Evolutionary conservation across 352 stramenopile genomes (phyloP).

Genomic region (Phytophthora brassicae): DNA sequence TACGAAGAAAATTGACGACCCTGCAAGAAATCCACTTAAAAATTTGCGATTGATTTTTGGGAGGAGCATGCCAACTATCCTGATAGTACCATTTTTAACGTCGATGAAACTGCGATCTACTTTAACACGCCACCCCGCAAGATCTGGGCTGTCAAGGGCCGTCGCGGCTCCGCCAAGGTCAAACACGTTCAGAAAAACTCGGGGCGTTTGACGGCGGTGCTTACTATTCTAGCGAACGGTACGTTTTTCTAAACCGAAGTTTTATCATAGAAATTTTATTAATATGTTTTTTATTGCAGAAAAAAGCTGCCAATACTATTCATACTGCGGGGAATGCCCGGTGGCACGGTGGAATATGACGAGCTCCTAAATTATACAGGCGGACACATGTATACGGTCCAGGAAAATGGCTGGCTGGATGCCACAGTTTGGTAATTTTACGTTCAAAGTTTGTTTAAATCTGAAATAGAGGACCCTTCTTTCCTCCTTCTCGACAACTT

Average conservation of each 20-base stretch:
- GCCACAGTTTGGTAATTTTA: neutral
- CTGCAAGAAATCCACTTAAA: constrained; percentile 1
- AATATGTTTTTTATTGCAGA: neutral
- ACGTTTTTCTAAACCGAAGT: neutral
- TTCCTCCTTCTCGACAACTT: constrained; percentile 27
- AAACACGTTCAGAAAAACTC: constrained; percentile 1
- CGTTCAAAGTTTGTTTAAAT: neutral
- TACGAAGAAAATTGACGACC: neutral
- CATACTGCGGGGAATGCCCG: constrained; percentile 5
- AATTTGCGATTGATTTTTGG: constrained; percentile 5
- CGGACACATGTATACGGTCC: constrained; percentile 3
- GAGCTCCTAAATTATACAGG: neutral
- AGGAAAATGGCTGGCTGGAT: constrained; percentile 6
- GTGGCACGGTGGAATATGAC: neutral
- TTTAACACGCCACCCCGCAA: neutral
- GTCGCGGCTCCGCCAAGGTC: neutral
- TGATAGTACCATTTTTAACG: neutral
- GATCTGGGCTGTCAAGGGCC: constrained; percentile 3
- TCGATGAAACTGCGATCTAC: neutral
- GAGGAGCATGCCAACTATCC: neutral
- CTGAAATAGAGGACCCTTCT: constrained; percentile 7
- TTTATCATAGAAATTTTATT: neutral
- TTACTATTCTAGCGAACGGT: constrained; percentile 1
- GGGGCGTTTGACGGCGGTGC: neutral
- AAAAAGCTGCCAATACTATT: constrained; percentile 13